These are phyloP conservation scores for Metarhizium brunneum DNA, from an alignment of 2,329 filamentous ascomycete species.

Conservation along the genomic window DNA sequence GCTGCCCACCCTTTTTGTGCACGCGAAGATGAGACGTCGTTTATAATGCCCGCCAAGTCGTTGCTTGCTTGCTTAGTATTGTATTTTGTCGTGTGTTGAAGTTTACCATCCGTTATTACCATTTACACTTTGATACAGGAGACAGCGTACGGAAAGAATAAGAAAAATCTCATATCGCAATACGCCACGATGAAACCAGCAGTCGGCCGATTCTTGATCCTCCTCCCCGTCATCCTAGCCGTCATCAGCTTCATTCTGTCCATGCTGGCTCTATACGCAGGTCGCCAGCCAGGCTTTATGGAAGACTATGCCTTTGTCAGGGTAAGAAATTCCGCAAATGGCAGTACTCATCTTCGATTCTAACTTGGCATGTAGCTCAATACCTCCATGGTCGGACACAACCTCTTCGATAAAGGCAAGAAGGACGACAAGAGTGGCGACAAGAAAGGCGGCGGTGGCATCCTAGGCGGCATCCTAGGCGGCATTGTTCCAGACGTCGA, in stretches of 20 bases:
- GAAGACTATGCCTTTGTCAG: slow-evolving; percentile 32
- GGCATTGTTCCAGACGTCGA: too few relatives aligned
- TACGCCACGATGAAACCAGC: slow-evolving; percentile 1
- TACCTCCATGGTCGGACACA: slow-evolving; percentile 28
- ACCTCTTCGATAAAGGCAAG: slow-evolving; percentile 16
- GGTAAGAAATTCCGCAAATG: slow-evolving; percentile 16
- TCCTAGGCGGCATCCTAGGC: too few relatives aligned
- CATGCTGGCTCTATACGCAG: slow-evolving; percentile 30
- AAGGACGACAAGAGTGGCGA: slow-evolving; percentile 15
- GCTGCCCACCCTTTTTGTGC: background rate
- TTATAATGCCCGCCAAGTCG: background rate
- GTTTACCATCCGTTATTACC: background rate
- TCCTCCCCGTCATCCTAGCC: slow-evolving; percentile 27
- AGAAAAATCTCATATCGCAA: background rate
- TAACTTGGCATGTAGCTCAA: slow-evolving; percentile 20
- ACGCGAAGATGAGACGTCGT: background rate
- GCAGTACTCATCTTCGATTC: background rate
- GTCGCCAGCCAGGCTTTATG: slow-evolving; percentile 31
- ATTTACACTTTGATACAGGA: background rate
- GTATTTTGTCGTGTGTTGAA: background rate
- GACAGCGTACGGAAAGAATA: background rate
- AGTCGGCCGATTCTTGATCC: slow-evolving; percentile 15
- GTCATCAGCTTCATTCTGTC: slow-evolving; percentile 29
- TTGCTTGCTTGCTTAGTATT: background rate
- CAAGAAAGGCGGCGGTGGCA: slow-evolving; percentile 9